Conservation (phyloP, 179 eudicot genomes). For the Spinacia oleracea region DNA sequence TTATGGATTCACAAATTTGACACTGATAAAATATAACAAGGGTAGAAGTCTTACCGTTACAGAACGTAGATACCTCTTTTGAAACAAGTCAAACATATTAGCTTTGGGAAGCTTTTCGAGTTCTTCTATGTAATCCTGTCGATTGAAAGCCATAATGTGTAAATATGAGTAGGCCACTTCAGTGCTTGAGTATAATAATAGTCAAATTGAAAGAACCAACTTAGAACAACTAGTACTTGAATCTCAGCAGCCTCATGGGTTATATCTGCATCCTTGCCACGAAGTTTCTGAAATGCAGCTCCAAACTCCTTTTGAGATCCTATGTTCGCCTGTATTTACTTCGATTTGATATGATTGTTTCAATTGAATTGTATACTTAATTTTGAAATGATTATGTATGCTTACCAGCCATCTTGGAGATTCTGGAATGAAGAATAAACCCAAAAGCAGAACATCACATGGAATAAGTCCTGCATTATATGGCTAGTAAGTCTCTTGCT, state of each 20-base stretch:
- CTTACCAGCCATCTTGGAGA: slow-evolving; percentile 99
- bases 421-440: slow-evolving; percentile 82
- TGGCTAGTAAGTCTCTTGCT: slow-evolving; percentile 12
- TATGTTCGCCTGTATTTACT: slow-evolving; percentile 60
- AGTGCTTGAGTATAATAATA: too few species aligned
- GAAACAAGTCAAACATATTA: slow-evolving; percentile 66
- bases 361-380: background rate
- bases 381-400: background rate
- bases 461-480: slow-evolving; percentile 73
- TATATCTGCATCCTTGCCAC: slow-evolving; percentile 73
- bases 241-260: slow-evolving; percentile 81
- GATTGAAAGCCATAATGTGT: slow-evolving; percentile 12
- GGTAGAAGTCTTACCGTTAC: slow-evolving; percentile 49
- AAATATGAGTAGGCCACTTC: background rate
- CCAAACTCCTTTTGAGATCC: slow-evolving; percentile 66
- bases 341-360: background rate
- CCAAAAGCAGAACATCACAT: slow-evolving; percentile 66
- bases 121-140: slow-evolving; percentile 66
- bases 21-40: background rate
- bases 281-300: slow-evolving; percentile 58
- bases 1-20: background rate
- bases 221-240: slow-evolving; percentile 50
- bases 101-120: slow-evolving; percentile 79
- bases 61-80: slow-evolving; percentile 63
- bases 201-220: too few species aligned